These are phyloP conservation scores for Pyronema domesticum DNA, from an alignment of 495 filamentous ascomycete species.

Conservation along the genomic window DNA sequence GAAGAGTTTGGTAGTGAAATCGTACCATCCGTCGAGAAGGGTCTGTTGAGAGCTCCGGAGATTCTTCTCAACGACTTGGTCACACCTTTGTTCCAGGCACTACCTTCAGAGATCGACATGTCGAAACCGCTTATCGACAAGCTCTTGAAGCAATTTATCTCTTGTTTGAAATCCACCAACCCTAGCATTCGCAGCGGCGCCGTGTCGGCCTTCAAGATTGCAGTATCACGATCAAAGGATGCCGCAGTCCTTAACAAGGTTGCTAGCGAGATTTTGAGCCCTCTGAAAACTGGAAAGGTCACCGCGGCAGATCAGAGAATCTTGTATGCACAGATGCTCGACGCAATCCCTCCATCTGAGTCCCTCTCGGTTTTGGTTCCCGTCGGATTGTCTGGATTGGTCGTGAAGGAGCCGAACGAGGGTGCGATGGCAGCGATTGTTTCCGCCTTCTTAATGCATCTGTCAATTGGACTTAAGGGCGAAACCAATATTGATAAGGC, in stretches of 20 bases:
- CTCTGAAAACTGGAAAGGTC: conserved; percentile 65
- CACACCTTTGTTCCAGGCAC: conserved; percentile 44
- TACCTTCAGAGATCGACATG: conserved; percentile 56
- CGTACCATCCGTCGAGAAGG: conserved; percentile 69
- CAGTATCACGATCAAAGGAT: conserved; percentile 40
- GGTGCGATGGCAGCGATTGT: conserved; percentile 57
- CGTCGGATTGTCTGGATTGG: conserved; percentile 41
- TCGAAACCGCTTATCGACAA: conserved; percentile 49
- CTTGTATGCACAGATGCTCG: conserved; percentile 60
- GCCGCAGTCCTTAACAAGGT: conserved; percentile 41
- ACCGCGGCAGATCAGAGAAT: conserved; percentile 64
- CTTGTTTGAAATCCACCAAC: conserved; percentile 82
- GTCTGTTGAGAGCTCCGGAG: conserved; percentile 73
- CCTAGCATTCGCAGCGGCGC: conserved; percentile 55
- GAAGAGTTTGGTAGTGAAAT: conserved; percentile 62
- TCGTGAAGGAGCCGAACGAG: conserved; percentile 75
- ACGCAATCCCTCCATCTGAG: conserved; percentile 37
- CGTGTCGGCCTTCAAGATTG: conserved; percentile 46
- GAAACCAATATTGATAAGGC: conserved; percentile 34
- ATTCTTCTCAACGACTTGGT: conserved; percentile 66
- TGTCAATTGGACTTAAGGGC: conserved; percentile 39
- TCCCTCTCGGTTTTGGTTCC: conserved; percentile 47
- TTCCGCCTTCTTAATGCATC: conserved; percentile 44
- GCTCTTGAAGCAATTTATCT: conserved; percentile 66
- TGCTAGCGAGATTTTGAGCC: conserved; percentile 54